Percentiles rank a stretch among this genome's conserved stretches.
phyloP scores from a whole-genome alignment of 2,329 filamentous ascomycete species.

The Talaromyces sp. region DNA sequence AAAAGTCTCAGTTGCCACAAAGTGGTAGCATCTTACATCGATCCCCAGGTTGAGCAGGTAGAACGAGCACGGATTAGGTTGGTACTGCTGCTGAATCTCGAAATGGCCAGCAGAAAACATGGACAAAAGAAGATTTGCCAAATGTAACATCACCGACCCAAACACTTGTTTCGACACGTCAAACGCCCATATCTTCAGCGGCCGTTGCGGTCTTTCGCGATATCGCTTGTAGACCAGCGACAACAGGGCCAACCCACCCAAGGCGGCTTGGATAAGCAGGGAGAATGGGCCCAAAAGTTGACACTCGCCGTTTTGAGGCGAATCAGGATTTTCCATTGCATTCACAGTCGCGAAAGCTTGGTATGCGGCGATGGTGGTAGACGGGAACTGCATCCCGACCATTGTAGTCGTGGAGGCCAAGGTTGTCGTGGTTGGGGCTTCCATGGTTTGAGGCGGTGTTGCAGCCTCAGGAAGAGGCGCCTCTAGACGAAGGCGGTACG shows the following conservation, averaged over 20 bases:
- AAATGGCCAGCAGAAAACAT: slow-evolving; percentile 90
- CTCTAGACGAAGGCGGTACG: slow-evolving; percentile 2
- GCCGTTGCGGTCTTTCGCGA: slow-evolving; percentile 85
- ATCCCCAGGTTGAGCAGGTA: slow-evolving; percentile 92
- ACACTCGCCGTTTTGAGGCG: slow-evolving; percentile 65
- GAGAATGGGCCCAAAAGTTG: slow-evolving; percentile 86
- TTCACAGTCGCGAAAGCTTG: background rate
- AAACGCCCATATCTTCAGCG: slow-evolving; percentile 95
- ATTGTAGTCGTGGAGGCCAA: slow-evolving; percentile 10
- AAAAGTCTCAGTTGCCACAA: background rate
- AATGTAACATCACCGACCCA: slow-evolving; percentile 83
- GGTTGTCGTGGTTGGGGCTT: slow-evolving; percentile 1
- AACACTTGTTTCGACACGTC: slow-evolving; percentile 97
- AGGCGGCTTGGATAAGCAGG: slow-evolving; percentile 79
- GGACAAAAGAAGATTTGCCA: slow-evolving; percentile 92
- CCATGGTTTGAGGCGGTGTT: slow-evolving; percentile 9
- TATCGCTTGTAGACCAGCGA: slow-evolving; percentile 91
- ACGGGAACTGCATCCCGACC: background rate
- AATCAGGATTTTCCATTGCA: slow-evolving; percentile 38
- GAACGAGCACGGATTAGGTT: slow-evolving; percentile 92
- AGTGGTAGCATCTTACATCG: slow-evolving; percentile 66
- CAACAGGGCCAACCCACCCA: slow-evolving; percentile 76
- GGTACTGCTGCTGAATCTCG: slow-evolving; percentile 49
- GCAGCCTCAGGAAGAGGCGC: slow-evolving; percentile 13
- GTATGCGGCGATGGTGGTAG: background rate